A percentile compares a stretch with the other conserved stretches of the same genome.
These are phyloP conservation scores for Acaromyces ingoldii DNA, from an alignment of 1,284 basidiomycete genomes.

Conservation along the genomic window DNA sequence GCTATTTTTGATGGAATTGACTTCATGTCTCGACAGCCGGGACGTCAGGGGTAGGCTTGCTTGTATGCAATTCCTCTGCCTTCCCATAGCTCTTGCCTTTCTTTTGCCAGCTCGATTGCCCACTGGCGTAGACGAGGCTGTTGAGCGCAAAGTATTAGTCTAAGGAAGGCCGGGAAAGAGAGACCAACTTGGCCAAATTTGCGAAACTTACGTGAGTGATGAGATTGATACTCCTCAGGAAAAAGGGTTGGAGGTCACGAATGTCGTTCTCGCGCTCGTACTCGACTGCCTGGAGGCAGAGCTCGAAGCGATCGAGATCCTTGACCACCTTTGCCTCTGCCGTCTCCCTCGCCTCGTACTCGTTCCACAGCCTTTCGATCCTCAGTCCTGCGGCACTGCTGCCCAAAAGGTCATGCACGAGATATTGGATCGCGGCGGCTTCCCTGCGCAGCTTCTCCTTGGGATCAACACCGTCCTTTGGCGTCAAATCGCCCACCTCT, in stretches of 20 bases:
- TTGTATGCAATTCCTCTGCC: no score
- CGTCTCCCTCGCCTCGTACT: constrained; percentile 80
- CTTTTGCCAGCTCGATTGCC: constrained; percentile 23
- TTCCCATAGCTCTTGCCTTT: constrained; percentile 30
- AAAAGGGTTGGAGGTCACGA: constrained; percentile 47
- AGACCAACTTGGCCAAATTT: background rate
- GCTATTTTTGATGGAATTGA: no score
- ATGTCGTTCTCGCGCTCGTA: constrained; percentile 46
- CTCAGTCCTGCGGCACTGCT: constrained; percentile 69
- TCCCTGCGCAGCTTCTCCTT: constrained; percentile 74
- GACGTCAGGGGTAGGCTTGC: no score
- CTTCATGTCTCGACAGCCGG: no score
- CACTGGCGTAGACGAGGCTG: constrained; percentile 27
- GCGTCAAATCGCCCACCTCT: constrained; percentile 91
- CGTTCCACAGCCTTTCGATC: constrained; percentile 79
- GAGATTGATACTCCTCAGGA: constrained; percentile 22
- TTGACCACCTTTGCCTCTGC: constrained; percentile 87
- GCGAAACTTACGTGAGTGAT: constrained; percentile 15
- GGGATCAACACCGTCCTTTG: constrained; percentile 76
- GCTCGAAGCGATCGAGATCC: constrained; percentile 89
- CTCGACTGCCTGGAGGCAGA: constrained; percentile 66
- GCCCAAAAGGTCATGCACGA: constrained; percentile 78
- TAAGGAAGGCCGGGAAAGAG: background rate
- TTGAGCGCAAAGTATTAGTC: background rate
- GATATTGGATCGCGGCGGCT: constrained; percentile 81